Evolutionary conservation across 2,329 filamentous ascomycete genomes (phyloP), one percentile per base, ranked within the genome.

Genomic region (Hypoxylon sp.): DNA sequence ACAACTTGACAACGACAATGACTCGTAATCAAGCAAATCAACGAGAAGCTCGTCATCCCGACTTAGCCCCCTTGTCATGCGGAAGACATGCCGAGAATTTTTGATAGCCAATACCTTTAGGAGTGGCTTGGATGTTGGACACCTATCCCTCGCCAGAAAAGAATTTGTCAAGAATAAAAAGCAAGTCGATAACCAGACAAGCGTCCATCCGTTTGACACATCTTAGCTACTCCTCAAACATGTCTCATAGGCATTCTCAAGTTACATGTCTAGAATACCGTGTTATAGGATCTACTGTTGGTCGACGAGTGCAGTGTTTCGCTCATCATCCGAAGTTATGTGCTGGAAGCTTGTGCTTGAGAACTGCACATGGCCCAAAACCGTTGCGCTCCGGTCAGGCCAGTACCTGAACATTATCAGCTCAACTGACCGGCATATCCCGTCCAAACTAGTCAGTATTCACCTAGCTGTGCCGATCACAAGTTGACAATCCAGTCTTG

Each of bases 381-480:
- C 6, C 17, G 5, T 21, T 30, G 5, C 38, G 34, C 17, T 19
- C 34, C n/a, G 10, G n/a, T n/a, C 10, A 49, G 6, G 32, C 25
- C 28, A 62, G 36, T 38, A 6, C 49, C 32, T 45, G 32, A 11
- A 53, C 43, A 25, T 53, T 34, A 11, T 51, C 14, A 63, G 57
- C 56, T 55, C 41, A 46, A 28, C 32, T 65, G 23, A 53, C 55
- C 17, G 41, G 23, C 38, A 34, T 38, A 58, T 56, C 63, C 67
- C 32, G 28, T 60, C 14, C 21, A 52, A 45, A 49, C 61, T 67
- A 66, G 64, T 46, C 36, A 70, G 48, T 62, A 45, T 41, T 56
- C 32, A 50, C 56, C 45, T 57, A 48, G 30, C 38, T 50, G 34
- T 60, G 65, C 57, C 63, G 63, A 71, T 65, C 60, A 62, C 17